Base-by-base conservation (phyloP, 441 rosid genomes). In the Arabidopsis lyrata region DNA sequence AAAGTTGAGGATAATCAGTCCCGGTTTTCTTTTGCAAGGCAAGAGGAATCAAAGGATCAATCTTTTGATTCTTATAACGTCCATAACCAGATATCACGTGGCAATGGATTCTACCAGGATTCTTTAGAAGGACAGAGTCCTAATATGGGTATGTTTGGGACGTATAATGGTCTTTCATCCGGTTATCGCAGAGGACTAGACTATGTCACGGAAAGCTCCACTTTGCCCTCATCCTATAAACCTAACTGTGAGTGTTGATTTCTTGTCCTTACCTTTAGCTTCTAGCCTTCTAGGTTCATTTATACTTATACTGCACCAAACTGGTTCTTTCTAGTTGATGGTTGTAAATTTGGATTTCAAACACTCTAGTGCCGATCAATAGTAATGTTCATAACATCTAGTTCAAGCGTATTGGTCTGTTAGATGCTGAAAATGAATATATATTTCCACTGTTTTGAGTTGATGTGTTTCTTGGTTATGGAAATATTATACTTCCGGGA, bases 21-120 rank as follows among this genome's bases (percentile, higher is more conserved):
- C 14, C 77, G 86, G 77, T 87, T 87, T 76, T 85, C 88, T 48
- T 85, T 87, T 81, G 86, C 91, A 24, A 87, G 89, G 73, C 89
- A 82, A 72, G 89, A 81, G 29, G 85, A 75, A 50, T 69, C 79
- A 9, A 64, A 39, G 54, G 62, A 74, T 75, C 83, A 73, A 58
- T 54, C 66, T 49, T 79, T 76, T 73, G 73, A 66, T 56, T 57
- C 64, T 16, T 72, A 55, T 68, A 73, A 76, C 41, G 18, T 20
- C 56, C 58, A 67, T 24, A 72, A 60, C 42, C 75, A 75, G 70
- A 72, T 63, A 38, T 11, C 78, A 13, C 62, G 71, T 72, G 68
- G 72, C 76, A 54, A 57, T 66, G 65, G 70, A 63, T 20, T 72
- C 34, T 50, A 74, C 64, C 73, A 65, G 57, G 68, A 76, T 66